Conservation (phyloP, 257 asterid genomes). For the Echites panduratus region DNA sequence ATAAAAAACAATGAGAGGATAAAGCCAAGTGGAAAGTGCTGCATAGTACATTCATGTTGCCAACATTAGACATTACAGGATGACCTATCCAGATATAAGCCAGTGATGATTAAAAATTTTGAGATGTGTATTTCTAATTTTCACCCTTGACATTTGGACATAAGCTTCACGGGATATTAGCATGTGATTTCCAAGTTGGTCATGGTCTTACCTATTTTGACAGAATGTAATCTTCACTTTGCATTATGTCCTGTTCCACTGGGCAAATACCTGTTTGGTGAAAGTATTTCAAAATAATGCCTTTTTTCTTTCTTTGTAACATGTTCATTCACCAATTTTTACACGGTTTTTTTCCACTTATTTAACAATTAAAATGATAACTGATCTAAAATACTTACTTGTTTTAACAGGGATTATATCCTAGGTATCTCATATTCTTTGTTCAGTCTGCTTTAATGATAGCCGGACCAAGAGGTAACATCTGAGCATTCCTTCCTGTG, state of each 20-base stretch:
- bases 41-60: not conserved
- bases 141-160: not conserved
- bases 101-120: too few relatives aligned
- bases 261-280: not conserved
- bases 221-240: not conserved
- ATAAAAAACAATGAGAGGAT: too few relatives aligned
- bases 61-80: not conserved
- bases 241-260: not conserved
- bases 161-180: not conserved
- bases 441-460: slow-evolving; percentile 81
- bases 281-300: not conserved
- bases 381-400: slow-evolving; percentile 4
- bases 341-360: too few relatives aligned
- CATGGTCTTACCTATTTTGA: not conserved
- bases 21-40: not conserved
- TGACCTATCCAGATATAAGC: too few relatives aligned
- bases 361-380: not conserved
- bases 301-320: not conserved
- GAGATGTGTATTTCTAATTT: not conserved
- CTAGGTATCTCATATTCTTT: slow-evolving; percentile 87
- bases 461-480: slow-evolving; percentile 87
- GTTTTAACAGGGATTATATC: slow-evolving; percentile 69
- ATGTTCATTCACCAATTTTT: too few relatives aligned
- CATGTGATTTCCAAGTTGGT: not conserved
- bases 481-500: slow-evolving; percentile 6